Evolutionary conservation across 2,329 filamentous ascomycete genomes (phyloP), one percentile per base, ranked within the genome.

Genomic region (Drechslerella stenobrocha): DNA sequence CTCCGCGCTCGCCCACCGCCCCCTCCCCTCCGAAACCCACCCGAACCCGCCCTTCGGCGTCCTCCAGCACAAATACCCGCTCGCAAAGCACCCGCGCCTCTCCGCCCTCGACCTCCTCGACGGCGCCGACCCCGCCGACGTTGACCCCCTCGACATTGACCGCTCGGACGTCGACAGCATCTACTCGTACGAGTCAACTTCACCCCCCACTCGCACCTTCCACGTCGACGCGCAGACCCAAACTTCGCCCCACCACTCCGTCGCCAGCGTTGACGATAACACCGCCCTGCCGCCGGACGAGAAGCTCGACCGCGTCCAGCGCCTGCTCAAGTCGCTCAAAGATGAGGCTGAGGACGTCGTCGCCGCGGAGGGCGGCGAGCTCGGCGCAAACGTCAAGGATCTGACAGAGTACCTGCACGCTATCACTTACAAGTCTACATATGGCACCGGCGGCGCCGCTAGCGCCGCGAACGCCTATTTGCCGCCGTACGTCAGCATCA

Each of bases 161-260:
- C 71, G 70, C 8, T 70, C 75, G 3, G 58, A 69, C 23, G 45
- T 50, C 11, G 64, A 69, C 45, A 58, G 57, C 28, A 50, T 61
- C 44, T 61, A 69, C 45, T 61, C 56, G 13, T 61, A 69, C 42
- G 76, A 75, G n/a, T 81, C 78, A 73, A 81, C 80, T 23, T 79
- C 78, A 61, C 84, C 87, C 72, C 88, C 89, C 0, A 85, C 86
- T 0, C 88, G 92, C 76, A 82, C 91, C 69, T 93, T 89, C 77
- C 88, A 91, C 75, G 84, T 88, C 45, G 89, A 93, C 74, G 82
- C 89, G 65, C 88, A 87, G 70, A 88, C 88, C 0, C 89, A 93
- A 76, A 93, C 89, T 0, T 85, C 84, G 0, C 80, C 80, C 1
- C 78, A 78, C 0, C 75, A 79, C 1, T 77, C 79, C 3, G 72